phyloP scores from a whole-genome alignment of 106 monocot genomes.

The Dioscorea zingiberensis region DNA sequence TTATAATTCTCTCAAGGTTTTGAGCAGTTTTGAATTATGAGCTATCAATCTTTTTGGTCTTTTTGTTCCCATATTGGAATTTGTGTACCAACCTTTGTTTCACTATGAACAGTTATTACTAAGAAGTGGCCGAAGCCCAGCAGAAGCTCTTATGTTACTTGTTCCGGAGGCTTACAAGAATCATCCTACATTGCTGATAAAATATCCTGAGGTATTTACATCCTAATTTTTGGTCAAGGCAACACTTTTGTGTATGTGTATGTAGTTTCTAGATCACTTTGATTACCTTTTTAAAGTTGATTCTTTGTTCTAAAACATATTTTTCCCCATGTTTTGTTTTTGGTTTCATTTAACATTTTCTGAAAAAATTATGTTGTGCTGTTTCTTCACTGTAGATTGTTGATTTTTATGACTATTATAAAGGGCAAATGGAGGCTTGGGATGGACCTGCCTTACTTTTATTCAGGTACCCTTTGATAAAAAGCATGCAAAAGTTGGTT shows the following conservation, averaged over 20 bases:
- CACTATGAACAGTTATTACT: constrained; percentile 53
- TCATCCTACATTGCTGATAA: constrained; percentile 87
- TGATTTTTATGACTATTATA: constrained; percentile 96
- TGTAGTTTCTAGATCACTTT: no score
- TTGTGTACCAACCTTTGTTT: constrained; percentile 11
- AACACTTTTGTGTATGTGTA: no score
- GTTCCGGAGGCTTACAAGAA: constrained; percentile 99
- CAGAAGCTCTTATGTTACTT: constrained; percentile 97
- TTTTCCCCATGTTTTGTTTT: no score
- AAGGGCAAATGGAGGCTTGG: constrained; percentile 99
- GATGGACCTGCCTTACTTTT: constrained; percentile 97
- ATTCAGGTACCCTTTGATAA: constrained; percentile 55
- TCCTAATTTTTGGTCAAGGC: no score
- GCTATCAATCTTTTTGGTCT: no score
- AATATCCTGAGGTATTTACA: constrained; percentile 79
- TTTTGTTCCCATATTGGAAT: no score
- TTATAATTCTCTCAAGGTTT: no score
- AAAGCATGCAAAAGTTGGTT: no score
- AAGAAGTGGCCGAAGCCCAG: constrained; percentile 88
- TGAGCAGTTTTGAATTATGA: no score
- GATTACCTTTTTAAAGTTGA: no score
- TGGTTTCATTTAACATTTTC: neutral
- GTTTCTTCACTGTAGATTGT: constrained; percentile 40
- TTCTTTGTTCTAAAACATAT: no score
- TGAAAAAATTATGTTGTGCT: neutral